Percentiles rank a stretch among this genome's conserved stretches.
These are phyloP conservation scores for Dictyostelium discoideum DNA, from an alignment of 78 protist species.

Conservation along the genomic window DNA sequence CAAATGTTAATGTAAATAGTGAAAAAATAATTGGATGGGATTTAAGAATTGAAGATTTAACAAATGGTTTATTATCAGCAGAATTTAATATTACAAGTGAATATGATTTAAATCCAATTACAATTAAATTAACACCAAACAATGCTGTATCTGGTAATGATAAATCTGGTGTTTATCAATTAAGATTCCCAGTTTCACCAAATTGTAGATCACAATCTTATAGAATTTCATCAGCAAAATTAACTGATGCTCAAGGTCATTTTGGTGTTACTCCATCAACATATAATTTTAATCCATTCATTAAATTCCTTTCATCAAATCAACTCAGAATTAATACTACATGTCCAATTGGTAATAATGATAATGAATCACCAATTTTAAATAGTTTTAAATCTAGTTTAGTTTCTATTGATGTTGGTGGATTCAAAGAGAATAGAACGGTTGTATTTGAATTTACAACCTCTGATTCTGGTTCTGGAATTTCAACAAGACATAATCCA, in stretches of 20 bases:
- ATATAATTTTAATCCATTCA: neutral
- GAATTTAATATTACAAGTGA: slow-evolving; percentile 17
- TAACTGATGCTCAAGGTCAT: slow-evolving; percentile 8
- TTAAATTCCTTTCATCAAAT: neutral
- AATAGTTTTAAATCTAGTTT: neutral
- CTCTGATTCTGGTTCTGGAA: slow-evolving; percentile 5
- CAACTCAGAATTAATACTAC: neutral
- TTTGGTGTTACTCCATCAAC: neutral
- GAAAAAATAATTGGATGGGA: slow-evolving; percentile 8
- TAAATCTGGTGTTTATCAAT: neutral
- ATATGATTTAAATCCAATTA: slow-evolving; percentile 3
- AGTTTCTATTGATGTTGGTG: neutral
- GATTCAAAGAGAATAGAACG: neutral
- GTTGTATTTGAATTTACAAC: neutral
- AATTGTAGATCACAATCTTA: slow-evolving; percentile 18
- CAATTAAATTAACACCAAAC: neutral
- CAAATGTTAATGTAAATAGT: neutral
- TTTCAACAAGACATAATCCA: slow-evolving; percentile 3
- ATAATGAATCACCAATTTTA: slow-evolving; percentile 3
- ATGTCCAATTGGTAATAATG: neutral
- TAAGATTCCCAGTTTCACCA: neutral
- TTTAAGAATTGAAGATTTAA: slow-evolving; percentile 21
- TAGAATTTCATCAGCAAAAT: neutral
- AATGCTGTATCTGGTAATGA: slow-evolving; percentile 13
- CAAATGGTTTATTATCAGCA: slow-evolving; percentile 16